Conservation (phyloP, 208 protist genomes). For the Novymonas esmeraldas region DNA sequence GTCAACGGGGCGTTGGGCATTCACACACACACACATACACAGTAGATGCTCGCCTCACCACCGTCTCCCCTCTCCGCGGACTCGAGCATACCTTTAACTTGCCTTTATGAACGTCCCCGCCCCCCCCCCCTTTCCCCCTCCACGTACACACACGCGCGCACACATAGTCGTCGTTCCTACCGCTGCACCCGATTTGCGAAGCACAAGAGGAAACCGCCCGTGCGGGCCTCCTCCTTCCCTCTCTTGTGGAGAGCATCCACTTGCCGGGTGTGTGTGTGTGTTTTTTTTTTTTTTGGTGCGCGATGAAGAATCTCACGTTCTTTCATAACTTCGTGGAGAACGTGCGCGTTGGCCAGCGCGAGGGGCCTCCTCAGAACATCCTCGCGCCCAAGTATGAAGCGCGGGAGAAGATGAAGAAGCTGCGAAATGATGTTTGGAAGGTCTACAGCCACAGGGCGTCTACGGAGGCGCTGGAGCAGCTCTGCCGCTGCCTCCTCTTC, state of each 20-base stretch:
- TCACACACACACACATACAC: background rate
- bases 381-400: conserved; percentile 80
- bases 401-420: conserved; percentile 54
- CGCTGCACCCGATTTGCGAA: too few species aligned
- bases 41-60: too few species aligned
- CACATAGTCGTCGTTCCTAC: too few species aligned
- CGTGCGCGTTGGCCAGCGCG: conserved; percentile 48
- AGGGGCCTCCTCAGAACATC: conserved; percentile 76
- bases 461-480: conserved; percentile 47
- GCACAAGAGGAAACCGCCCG: too few species aligned
- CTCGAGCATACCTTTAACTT: too few species aligned
- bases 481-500: conserved; percentile 72
- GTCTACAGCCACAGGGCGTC: conserved; percentile 43
- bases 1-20: too few species aligned
- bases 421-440: conserved; percentile 66
- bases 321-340: conserved; percentile 54
- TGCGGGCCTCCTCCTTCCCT: too few species aligned
- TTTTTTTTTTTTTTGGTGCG: background rate
- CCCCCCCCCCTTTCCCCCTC: too few species aligned
- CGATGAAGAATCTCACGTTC: conserved; percentile 62
- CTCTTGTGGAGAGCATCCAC: too few species aligned
- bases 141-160: too few species aligned
- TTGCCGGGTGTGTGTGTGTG: background rate
- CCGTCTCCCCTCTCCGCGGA: too few species aligned
- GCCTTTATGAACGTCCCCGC: too few species aligned